phyloP scores from a whole-genome alignment of 192 early-diverging fungal species.

The Dimargaris verticillata region DNA sequence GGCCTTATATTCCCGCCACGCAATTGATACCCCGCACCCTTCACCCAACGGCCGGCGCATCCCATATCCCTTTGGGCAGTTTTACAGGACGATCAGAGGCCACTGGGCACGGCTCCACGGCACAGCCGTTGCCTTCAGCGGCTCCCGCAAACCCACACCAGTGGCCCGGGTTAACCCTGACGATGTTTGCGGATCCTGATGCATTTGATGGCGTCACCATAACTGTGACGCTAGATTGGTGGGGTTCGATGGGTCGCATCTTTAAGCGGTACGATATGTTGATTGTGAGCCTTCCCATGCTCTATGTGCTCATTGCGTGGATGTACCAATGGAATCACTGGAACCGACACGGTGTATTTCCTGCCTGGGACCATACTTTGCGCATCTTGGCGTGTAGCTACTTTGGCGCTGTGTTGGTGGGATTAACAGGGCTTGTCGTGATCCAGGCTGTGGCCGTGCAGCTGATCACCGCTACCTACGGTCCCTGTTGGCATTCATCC shows the following conservation, averaged over 20 bases:
- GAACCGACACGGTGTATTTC: background rate
- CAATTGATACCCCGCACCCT: background rate
- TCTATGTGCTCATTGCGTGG: slow-evolving; percentile 36
- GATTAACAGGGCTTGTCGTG: background rate
- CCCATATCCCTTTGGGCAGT: no score
- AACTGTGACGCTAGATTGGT: slow-evolving; percentile 38
- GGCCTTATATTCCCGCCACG: slow-evolving; percentile 22
- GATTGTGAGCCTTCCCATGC: slow-evolving; percentile 45
- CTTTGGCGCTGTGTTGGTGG: background rate
- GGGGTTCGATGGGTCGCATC: slow-evolving; percentile 48
- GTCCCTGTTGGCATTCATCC: no score
- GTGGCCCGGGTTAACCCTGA: slow-evolving; percentile 25
- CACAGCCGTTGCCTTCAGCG: background rate
- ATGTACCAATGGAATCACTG: slow-evolving; percentile 5
- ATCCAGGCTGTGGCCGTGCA: no score
- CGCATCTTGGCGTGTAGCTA: background rate
- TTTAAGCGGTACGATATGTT: slow-evolving; percentile 56
- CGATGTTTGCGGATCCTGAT: slow-evolving; percentile 22
- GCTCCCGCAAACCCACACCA: background rate
- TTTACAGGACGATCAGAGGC: no score
- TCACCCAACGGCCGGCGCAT: no score
- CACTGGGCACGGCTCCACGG: no score
- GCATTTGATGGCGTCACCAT: slow-evolving; percentile 20
- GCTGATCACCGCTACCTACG: no score
- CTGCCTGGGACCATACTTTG: background rate